Percentiles rank a stretch among this genome's conserved stretches.
Evolutionary conservation across 176 grass and related monocot genomes (phyloP).

Genomic region (Raddia guianensis): DNA sequence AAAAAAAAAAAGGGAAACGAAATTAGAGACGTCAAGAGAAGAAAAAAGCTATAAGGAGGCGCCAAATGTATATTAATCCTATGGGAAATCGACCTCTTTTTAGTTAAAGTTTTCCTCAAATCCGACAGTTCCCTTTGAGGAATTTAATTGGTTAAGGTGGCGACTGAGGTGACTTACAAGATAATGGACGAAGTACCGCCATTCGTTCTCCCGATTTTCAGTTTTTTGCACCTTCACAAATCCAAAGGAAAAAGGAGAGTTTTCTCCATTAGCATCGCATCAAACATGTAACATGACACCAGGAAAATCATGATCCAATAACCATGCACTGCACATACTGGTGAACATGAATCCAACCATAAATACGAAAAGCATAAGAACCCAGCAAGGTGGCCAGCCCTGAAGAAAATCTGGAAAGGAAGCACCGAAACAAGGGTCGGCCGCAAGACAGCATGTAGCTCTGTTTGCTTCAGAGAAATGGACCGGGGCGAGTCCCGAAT

Average conservation of each 20-base stretch:
- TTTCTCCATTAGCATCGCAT: conserved; percentile 32
- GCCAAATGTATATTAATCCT: background rate
- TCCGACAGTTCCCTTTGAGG: too few species aligned
- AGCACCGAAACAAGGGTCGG: background rate
- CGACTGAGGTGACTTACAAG: conserved; percentile 59
- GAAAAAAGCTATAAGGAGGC: background rate
- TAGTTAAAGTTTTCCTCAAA: too few species aligned
- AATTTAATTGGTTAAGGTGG: background rate
- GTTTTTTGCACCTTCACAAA: conserved; percentile 78
- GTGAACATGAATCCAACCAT: background rate
- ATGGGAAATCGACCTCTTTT: too few species aligned
- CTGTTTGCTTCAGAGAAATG: too few species aligned
- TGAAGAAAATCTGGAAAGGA: background rate
- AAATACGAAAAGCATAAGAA: background rate
- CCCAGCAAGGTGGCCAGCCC: background rate
- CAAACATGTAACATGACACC: background rate
- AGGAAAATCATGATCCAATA: background rate
- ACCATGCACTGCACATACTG: background rate
- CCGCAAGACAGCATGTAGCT: too few species aligned
- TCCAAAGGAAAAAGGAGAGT: conserved; percentile 2
- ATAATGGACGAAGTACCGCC: conserved; percentile 92
- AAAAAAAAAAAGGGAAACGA: conserved; percentile 44
- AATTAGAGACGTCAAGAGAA: conserved; percentile 18
- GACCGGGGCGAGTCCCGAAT: background rate
- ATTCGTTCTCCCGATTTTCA: conserved; percentile 67